Conservation (phyloP, 2,329 filamentous ascomycete species). For the Reticulascus tulasneorum region DNA sequence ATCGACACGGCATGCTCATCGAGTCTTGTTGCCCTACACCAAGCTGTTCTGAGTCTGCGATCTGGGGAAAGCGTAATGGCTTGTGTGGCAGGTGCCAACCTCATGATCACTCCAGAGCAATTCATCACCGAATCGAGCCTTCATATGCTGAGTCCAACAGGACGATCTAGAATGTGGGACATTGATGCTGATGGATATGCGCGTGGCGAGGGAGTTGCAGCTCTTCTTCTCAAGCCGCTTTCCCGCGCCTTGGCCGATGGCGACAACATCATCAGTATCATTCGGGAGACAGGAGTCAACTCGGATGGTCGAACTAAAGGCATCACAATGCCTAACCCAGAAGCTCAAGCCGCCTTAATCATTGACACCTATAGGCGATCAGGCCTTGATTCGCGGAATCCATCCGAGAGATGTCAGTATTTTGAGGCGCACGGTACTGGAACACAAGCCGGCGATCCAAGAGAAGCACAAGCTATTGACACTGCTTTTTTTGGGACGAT, state of each 20-base stretch:
- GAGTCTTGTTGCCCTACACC: slow-evolving; percentile 37
- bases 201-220: slow-evolving; percentile 40
- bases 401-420: slow-evolving; percentile 31
- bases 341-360: slow-evolving; percentile 36
- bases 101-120: slow-evolving; percentile 16
- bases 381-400: slow-evolving; percentile 26
- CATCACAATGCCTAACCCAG: slow-evolving; percentile 29
- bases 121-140: slow-evolving; percentile 17
- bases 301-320: slow-evolving; percentile 38
- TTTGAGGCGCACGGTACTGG: slow-evolving; percentile 44
- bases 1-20: slow-evolving; percentile 45
- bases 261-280: slow-evolving; percentile 27
- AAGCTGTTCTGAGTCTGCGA: slow-evolving; percentile 31
- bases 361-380: slow-evolving; percentile 30
- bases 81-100: slow-evolving; percentile 27
- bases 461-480: slow-evolving; percentile 19
- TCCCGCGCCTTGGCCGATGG: slow-evolving; percentile 38
- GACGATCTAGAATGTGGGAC: slow-evolving; percentile 34
- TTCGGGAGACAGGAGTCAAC: slow-evolving; percentile 33
- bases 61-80: slow-evolving; percentile 25
- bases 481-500: slow-evolving; percentile 23
- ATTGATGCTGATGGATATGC: slow-evolving; percentile 42
- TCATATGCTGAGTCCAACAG: slow-evolving; percentile 23
- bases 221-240: slow-evolving; percentile 37
- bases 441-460: slow-evolving; percentile 22